Conservation (phyloP, 352 stramenopile genomes). For the Thraustotheca clavata region DNA sequence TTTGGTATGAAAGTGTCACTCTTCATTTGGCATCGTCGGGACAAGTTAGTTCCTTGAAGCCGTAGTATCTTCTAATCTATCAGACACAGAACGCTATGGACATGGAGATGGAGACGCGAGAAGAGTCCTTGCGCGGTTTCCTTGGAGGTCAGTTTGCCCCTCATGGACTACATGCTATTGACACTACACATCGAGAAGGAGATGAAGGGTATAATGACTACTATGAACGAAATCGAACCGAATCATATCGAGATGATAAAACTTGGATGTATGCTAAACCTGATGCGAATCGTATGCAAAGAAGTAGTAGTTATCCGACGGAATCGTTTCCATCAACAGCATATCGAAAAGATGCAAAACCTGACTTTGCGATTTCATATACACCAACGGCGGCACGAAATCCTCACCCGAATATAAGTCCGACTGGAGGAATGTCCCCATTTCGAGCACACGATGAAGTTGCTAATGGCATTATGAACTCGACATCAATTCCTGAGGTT, state of each 20-base stretch:
- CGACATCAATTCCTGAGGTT: conserved; percentile 20
- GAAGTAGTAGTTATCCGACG: conserved; percentile 1
- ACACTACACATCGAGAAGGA: not conserved
- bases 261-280: not conserved
- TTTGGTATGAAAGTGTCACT: conserved; percentile 6
- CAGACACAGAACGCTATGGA: not conserved
- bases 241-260: conserved; percentile 2
- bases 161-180: not conserved
- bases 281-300: not conserved
- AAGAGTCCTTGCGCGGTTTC: conserved; percentile 4
- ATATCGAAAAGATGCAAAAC: not conserved
- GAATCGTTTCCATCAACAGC: not conserved
- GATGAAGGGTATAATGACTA: not conserved
- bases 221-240: not conserved
- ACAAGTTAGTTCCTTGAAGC: not conserved
- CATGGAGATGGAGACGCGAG: not conserved
- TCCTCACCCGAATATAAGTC: not conserved
- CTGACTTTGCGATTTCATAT: not conserved
- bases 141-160: not conserved
- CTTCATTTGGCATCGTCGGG: not conserved
- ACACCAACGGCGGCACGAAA: not conserved
- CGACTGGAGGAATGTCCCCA: not conserved
- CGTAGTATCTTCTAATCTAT: not conserved
- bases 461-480: conserved; percentile 20
- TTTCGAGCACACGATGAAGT: conserved; percentile 13